These are phyloP conservation scores for Penicillium alfredii DNA, from an alignment of 495 filamentous ascomycete species.

Conservation along the genomic window DNA sequence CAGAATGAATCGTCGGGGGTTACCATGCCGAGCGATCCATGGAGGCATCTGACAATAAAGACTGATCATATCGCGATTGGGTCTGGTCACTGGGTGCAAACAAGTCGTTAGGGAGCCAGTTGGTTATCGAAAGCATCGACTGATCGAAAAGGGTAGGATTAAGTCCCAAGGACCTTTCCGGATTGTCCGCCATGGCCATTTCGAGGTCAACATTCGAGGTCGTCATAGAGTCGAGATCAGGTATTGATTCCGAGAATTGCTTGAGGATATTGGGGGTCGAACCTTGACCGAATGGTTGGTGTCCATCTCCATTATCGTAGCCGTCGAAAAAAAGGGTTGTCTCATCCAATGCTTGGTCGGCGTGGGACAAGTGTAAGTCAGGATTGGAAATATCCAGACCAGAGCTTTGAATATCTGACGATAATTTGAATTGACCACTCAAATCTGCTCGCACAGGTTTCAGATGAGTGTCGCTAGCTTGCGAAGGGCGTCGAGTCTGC, in stretches of 20 bases:
- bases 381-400: constrained; percentile 1
- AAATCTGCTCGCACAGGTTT: too few relatives aligned
- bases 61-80: constrained; percentile 17
- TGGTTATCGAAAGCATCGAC: constrained; percentile 27
- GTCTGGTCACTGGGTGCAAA: constrained; percentile 10
- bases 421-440: neutral
- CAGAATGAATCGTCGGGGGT: constrained; percentile 23
- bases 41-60: constrained; percentile 10
- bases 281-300: constrained; percentile 14
- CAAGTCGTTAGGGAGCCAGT: constrained; percentile 34
- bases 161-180: constrained; percentile 21
- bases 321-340: constrained; percentile 2
- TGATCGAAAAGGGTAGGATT: constrained; percentile 22
- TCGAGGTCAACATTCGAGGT: constrained; percentile 14
- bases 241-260: too few relatives aligned
- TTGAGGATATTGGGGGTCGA: constrained; percentile 9
- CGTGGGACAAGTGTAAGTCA: constrained; percentile 9
- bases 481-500: constrained; percentile 5
- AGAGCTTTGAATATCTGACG: constrained; percentile 10
- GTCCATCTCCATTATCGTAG: constrained; percentile 8
- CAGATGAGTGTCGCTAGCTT: neutral
- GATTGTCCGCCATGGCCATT: constrained; percentile 17
- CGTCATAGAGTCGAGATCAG: too few relatives aligned
- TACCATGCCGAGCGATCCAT: constrained; percentile 24
- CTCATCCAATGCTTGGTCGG: constrained; percentile 2